Percentiles rank a stretch among this genome's conserved stretches.
phyloP scores from a whole-genome alignment of 495 filamentous ascomycete genomes.

The Talaromyces adpressus region DNA sequence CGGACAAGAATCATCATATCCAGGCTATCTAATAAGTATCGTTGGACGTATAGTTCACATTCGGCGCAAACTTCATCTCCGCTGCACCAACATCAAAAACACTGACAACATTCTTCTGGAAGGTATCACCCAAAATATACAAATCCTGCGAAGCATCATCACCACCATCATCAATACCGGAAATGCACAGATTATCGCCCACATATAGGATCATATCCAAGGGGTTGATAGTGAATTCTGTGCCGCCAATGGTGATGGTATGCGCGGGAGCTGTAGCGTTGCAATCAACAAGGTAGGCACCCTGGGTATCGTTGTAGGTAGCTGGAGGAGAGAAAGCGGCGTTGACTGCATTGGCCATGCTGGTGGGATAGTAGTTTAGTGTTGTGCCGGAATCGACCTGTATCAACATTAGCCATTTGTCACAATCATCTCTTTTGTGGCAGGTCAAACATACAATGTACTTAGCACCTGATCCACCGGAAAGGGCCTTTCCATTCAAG shows the following conservation, averaged over 20 bases:
- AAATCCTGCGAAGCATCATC: slow-evolving; percentile 20
- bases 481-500: slow-evolving; percentile 18
- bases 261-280: slow-evolving; percentile 46
- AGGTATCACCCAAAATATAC: slow-evolving; percentile 52
- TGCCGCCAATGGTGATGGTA: slow-evolving; percentile 41
- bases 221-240: slow-evolving; percentile 45
- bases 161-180: slow-evolving; percentile 33
- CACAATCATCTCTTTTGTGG: neutral
- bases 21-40: neutral
- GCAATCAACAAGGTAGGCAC: slow-evolving; percentile 48
- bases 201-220: slow-evolving; percentile 45
- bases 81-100: slow-evolving; percentile 27
- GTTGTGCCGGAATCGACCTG: slow-evolving; percentile 38
- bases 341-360: slow-evolving; percentile 44
- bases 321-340: slow-evolving; percentile 47
- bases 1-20: neutral
- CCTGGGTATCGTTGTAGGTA: slow-evolving; percentile 32
- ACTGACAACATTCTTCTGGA: slow-evolving; percentile 56
- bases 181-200: slow-evolving; percentile 36
- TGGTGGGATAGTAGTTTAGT: slow-evolving; percentile 29
- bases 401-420: neutral
- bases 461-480: slow-evolving; percentile 13
- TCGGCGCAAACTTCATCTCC: slow-evolving; percentile 24
- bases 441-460: slow-evolving; percentile 20
- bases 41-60: neutral